Evolutionary conservation across 2,329 filamentous ascomycete genomes (phyloP), one percentile per base, ranked within the genome.

Genomic region (Exophiala dermatitidis): DNA sequence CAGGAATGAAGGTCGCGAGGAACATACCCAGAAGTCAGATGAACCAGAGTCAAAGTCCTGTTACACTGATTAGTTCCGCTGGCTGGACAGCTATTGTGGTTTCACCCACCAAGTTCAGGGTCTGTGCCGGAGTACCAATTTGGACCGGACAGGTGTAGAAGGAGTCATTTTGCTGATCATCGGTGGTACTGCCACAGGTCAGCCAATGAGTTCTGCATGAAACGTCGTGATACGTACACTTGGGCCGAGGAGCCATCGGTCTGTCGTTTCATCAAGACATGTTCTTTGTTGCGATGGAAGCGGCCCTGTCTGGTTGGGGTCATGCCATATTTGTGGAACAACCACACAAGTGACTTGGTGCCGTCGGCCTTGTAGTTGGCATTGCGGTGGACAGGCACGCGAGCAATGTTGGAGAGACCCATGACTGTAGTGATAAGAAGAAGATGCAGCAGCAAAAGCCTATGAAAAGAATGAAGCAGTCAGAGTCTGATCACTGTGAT

Each of bases 161-260:
- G 4, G 78, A 71, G 58, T 88, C 84, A 61, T 85, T 84, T 68
- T 87, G 81, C 50, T 81, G 74, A 64, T 88, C 84, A 28, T 85
- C 76, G 4, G 79, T 78, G 4, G 75, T 71, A 30, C 84, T 78
- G 46, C 42, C 46, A 42, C 31, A 19, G n/a, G 19, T 44, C 29
- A 33, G 32, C 48, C 28, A 45, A 26, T 4, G 33, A 28, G 12
- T 32, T 42, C 30, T 31, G 10, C 26, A 32, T 30, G 30, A 12
- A n/a, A 12, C 3, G 5, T 7, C 31, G 26, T 28, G 29, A 43
- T 7, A 19, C 57, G 40, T 54, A 60, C 57, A 59, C 54, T 42
- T 46, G 46, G 1, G 42, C 43, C 12, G 45, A 30, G n/a, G 51
- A 36, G 5, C 48, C 50, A 53, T 48, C 52, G 5, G 50, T 42